Conservation (phyloP, 2,329 filamentous ascomycete genomes). For the Aspergillus caelatus region DNA sequence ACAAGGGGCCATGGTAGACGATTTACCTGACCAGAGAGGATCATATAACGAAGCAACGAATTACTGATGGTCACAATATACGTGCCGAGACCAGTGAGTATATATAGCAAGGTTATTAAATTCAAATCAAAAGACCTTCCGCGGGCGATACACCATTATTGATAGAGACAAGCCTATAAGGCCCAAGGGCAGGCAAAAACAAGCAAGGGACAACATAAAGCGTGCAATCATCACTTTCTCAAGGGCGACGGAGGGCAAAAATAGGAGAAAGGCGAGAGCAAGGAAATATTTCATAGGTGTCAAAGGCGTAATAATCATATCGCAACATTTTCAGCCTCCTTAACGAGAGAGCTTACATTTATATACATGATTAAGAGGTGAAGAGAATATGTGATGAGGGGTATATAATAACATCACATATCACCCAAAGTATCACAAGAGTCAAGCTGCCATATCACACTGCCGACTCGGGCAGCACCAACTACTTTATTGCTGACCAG, state of each 20-base stretch:
- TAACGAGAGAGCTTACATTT: constrained; percentile 19
- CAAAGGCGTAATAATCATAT: not conserved
- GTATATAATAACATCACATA: constrained; percentile 26
- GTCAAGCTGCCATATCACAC: not conserved
- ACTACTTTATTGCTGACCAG: not conserved
- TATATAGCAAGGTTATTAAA: not conserved
- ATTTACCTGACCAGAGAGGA: not conserved
- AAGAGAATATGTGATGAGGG: constrained; percentile 19
- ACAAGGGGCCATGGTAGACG: constrained; percentile 23
- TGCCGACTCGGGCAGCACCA: not conserved
- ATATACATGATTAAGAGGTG: constrained; percentile 26
- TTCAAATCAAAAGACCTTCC: not conserved
- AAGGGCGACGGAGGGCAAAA: constrained; percentile 8
- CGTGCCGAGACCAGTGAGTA: not conserved
- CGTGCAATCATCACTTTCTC: not conserved
- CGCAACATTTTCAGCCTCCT: not conserved
- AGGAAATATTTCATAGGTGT: not conserved
- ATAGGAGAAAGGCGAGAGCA: not conserved
- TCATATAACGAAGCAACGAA: not conserved
- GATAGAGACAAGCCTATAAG: not conserved
- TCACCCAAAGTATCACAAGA: constrained; percentile 10
- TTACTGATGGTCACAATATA: not conserved
- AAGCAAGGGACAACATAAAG: not conserved
- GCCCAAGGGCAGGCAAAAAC: not conserved
- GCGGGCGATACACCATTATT: not conserved